phyloP scores from a whole-genome alignment of 495 filamentous ascomycete species.

The Astrocystis sublimbata region DNA sequence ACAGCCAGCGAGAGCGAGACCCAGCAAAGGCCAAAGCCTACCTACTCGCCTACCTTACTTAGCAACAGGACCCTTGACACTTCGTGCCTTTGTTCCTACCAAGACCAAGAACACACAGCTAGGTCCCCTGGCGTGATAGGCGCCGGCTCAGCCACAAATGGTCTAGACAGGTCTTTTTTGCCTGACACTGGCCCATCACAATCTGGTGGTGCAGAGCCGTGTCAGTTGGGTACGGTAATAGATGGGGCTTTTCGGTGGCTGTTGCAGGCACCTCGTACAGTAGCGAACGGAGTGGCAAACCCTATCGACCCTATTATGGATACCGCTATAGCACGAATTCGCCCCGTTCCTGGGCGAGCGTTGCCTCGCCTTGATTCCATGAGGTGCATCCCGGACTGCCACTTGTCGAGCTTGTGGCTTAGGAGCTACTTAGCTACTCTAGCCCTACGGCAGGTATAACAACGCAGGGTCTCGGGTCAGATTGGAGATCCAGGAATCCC shows the following conservation, averaged over 20 bases:
- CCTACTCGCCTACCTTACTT: too few relatives aligned
- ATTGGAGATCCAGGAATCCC: conserved; percentile 14
- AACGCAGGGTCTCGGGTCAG: conserved; percentile 11
- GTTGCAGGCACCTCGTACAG: too few relatives aligned
- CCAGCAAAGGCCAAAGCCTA: too few relatives aligned
- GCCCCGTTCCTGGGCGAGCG: conserved; percentile 10
- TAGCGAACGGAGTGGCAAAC: background rate
- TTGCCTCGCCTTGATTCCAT: too few relatives aligned
- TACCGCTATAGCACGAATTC: background rate
- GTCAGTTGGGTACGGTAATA: conserved; percentile 7
- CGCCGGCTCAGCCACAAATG: conserved; percentile 36
- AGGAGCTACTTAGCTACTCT: conserved; percentile 10
- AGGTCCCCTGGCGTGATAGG: conserved; percentile 12
- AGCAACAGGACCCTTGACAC: too few relatives aligned
- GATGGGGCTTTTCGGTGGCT: background rate
- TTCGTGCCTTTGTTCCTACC: conserved; percentile 4
- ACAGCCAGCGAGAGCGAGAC: too few relatives aligned
- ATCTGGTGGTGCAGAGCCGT: conserved; percentile 3
- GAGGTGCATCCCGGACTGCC: too few relatives aligned
- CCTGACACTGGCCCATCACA: conserved; percentile 15
- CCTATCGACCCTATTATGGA: background rate
- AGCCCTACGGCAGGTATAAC: conserved; percentile 19
- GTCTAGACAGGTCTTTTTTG: conserved; percentile 33
- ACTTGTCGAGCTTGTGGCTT: too few relatives aligned
- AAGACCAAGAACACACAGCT: conserved; percentile 16